Percentiles rank a stretch among this genome's conserved stretches.
Conservation (phyloP, 169 alveolate genomes). For the Eimeria necatrix region DNA sequence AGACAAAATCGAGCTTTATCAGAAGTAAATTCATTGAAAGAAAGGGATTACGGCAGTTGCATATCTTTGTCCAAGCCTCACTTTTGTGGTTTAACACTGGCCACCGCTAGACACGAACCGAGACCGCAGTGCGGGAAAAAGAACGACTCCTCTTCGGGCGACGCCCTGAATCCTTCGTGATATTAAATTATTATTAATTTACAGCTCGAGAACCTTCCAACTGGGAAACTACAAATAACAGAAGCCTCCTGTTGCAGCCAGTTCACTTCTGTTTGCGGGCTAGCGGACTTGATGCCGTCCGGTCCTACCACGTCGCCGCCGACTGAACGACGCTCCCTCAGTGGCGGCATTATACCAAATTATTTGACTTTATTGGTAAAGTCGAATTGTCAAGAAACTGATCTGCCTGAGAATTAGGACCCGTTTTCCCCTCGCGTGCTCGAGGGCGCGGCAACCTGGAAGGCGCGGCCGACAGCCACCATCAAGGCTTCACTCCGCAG, state of each 20-base stretch:
- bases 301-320: conserved; percentile 25
- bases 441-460: conserved; percentile 55
- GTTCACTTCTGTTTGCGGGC: conserved; percentile 27
- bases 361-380: not conserved
- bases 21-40: too few species aligned
- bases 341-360: not conserved
- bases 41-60: too few species aligned
- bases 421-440: conserved; percentile 32
- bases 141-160: too few species aligned
- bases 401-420: not conserved
- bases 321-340: not conserved
- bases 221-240: too few species aligned
- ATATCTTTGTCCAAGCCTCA: too few species aligned
- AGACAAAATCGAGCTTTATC: too few species aligned
- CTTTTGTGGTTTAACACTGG: too few species aligned
- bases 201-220: too few species aligned
- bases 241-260: not conserved
- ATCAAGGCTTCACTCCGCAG: not conserved
- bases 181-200: too few species aligned
- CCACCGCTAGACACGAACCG: too few species aligned
- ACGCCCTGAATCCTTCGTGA: too few species aligned
- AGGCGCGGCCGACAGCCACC: conserved; percentile 67
- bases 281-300: conserved; percentile 63
- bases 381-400: not conserved
- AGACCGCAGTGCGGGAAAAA: too few species aligned